A percentile compares a stretch with the other conserved stretches of the same genome.
Evolutionary conservation across 805 yeast genomes (phyloP).

Genomic region (Ogataea methylovora): DNA sequence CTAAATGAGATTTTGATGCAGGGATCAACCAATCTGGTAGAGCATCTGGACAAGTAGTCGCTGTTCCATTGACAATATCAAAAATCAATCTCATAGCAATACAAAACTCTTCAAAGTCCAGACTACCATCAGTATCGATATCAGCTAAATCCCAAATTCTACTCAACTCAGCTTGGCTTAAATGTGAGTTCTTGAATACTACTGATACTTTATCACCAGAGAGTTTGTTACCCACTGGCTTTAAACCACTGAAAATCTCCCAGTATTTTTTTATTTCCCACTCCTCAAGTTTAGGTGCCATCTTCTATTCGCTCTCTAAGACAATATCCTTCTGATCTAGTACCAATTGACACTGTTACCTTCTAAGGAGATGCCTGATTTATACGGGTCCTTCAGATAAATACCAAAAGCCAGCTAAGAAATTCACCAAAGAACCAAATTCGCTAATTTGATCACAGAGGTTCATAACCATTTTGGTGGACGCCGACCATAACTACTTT

Average conservation of each 20-base stretch:
- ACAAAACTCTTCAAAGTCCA: constrained; percentile 97
- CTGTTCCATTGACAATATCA: constrained; percentile 74
- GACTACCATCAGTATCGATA: constrained; percentile 82
- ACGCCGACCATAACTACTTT: too few relatives aligned
- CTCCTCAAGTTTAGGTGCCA: constrained; percentile 67
- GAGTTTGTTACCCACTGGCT: constrained; percentile 72
- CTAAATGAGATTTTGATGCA: constrained; percentile 74
- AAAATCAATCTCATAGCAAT: constrained; percentile 94
- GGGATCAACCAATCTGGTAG: constrained; percentile 94
- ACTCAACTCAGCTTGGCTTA: constrained; percentile 69
- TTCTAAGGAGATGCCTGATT: too few relatives aligned
- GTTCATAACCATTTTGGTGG: too few relatives aligned
- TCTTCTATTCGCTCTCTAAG: too few relatives aligned
- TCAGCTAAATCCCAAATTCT: constrained; percentile 90
- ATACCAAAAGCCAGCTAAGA: too few relatives aligned
- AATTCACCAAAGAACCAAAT: too few relatives aligned
- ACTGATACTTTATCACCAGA: constrained; percentile 80
- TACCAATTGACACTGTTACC: too few relatives aligned
- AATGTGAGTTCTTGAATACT: constrained; percentile 82
- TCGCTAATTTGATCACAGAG: too few relatives aligned
- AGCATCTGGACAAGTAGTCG: constrained; percentile 50
- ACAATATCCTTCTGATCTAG: too few relatives aligned
- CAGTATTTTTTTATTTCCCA: constrained; percentile 97
- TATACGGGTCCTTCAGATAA: too few relatives aligned
- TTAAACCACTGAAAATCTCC: constrained; percentile 91